Evolutionary conservation across 2,329 filamentous ascomycete species (phyloP).

Genomic region (Plectosphaerella cucumerina): DNA sequence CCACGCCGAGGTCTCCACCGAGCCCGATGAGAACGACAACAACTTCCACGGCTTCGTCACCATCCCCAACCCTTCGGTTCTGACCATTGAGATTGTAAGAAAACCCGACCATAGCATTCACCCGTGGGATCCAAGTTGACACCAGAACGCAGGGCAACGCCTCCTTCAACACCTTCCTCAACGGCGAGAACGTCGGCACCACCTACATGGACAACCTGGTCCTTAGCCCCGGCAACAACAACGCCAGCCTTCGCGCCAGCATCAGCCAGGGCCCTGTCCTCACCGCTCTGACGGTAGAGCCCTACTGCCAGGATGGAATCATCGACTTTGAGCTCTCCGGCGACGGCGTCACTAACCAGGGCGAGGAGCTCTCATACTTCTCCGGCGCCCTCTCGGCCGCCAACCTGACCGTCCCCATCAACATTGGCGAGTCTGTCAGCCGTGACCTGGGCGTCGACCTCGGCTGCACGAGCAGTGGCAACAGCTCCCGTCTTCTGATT

Average conservation of each 20-base stretch:
- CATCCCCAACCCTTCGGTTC: slow-evolving; percentile 61
- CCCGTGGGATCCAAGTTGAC: slow-evolving; percentile 1
- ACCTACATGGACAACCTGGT: slow-evolving; percentile 54
- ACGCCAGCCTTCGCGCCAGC: slow-evolving; percentile 47
- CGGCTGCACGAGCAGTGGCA: neutral
- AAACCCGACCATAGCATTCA: neutral
- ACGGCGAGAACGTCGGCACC: slow-evolving; percentile 47
- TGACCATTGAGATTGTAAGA: slow-evolving; percentile 60
- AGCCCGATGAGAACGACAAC: slow-evolving; percentile 35
- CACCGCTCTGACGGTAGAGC: slow-evolving; percentile 29
- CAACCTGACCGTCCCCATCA: slow-evolving; percentile 48
- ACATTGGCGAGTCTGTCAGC: slow-evolving; percentile 42
- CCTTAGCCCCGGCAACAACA: slow-evolving; percentile 56
- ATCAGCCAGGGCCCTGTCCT: slow-evolving; percentile 48
- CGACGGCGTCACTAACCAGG: slow-evolving; percentile 45
- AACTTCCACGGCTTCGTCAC: slow-evolving; percentile 58
- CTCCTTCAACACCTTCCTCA: slow-evolving; percentile 55
- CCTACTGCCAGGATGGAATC: slow-evolving; percentile 50
- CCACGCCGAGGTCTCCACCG: slow-evolving; percentile 42
- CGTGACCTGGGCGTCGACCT: slow-evolving; percentile 19
- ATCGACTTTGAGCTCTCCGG: slow-evolving; percentile 53
- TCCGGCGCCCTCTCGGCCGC: slow-evolving; percentile 46
- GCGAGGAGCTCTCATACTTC: slow-evolving; percentile 52
- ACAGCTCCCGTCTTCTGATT: neutral
- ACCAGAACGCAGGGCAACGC: slow-evolving; percentile 49